Evolutionary conservation across 2,329 filamentous ascomycete species (phyloP).

Genomic region (Ophiostoma ips): DNA sequence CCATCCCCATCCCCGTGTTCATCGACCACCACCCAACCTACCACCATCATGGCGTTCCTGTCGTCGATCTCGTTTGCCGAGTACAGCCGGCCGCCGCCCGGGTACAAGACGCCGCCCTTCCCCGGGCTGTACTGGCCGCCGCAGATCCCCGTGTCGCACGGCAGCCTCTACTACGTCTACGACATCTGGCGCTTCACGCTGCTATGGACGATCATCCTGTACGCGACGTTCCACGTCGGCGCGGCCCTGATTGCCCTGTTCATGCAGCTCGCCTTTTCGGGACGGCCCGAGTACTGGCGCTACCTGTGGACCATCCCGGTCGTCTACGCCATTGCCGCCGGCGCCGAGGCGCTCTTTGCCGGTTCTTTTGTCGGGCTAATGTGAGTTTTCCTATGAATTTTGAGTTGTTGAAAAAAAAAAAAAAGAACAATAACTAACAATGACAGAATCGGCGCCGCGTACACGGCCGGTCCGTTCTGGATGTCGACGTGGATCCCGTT

Average conservation of each 20-base stretch:
- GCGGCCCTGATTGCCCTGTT: constrained; percentile 58
- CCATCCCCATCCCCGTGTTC: too few relatives aligned
- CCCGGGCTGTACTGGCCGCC: constrained; percentile 71
- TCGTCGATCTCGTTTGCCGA: neutral
- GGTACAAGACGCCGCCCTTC: constrained; percentile 58
- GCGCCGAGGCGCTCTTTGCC: constrained; percentile 61
- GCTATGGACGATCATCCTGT: constrained; percentile 73
- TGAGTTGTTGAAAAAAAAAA: neutral
- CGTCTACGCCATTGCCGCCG: constrained; percentile 57
- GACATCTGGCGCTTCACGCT: constrained; percentile 84
- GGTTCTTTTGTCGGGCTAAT: constrained; percentile 71
- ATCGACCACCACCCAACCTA: neutral
- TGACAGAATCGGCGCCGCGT: constrained; percentile 62
- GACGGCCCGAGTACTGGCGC: constrained; percentile 35
- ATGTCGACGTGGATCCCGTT: constrained; percentile 95
- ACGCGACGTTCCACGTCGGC: constrained; percentile 58
- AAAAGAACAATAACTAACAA: neutral
- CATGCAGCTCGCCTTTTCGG: constrained; percentile 48
- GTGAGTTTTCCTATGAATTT: constrained; percentile 34
- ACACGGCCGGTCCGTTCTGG: constrained; percentile 66
- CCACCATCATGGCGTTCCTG: neutral
- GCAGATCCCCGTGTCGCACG: constrained; percentile 28
- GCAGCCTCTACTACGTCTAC: constrained; percentile 54
- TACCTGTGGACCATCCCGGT: constrained; percentile 60
- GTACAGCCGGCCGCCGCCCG: constrained; percentile 25